Base-by-base conservation (phyloP, 805 yeast genomes). In the Cyberlindnera sargentensis region DNA sequence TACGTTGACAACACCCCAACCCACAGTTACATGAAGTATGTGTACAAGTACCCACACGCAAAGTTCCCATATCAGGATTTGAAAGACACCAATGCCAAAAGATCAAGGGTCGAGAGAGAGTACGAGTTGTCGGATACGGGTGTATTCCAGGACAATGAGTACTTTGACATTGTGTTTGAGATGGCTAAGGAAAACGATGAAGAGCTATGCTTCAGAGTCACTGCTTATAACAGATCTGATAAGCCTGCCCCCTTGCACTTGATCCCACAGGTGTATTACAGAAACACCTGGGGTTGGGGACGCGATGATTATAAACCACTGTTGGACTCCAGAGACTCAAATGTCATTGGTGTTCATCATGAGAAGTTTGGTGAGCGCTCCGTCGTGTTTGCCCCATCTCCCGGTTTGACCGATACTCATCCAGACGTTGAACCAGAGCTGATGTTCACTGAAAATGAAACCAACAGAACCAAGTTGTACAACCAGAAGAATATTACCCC, bases 261-360 rank as follows among this genome's bases (percentile, higher is more conserved):
- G 36, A 64, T 85, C 47, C 97, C 97, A 8, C 96, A 89, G 52
- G 65, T 86, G 29, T 78, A 80, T 51, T 85, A 82, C 65, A 75
- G 96, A 66, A 89, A 89, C 65, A 85, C 93, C 11, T 89, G 97
- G 97, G 68, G 83, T n/a, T 89, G 96, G 96, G 87, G 90, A 37
- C 66, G 73, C 47, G 79, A 75, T 45, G 65, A 64, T 34, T 58
- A 65, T 36, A 68, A 68, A 43, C 88, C 89, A 9, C 55, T 61
- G 11, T 59, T 78, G 49, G 64, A 62, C 24, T 61, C 66, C 38
- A 68, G 66, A 30, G 59, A 68, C 33, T 67, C 70, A 45, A 66
- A 80, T 33, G 35, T 31, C 6, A 69, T 88, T 41, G 71, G 75
- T 55, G 67, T 87, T 36, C 71, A 76, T 40, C 93, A 84, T 60